phyloP scores from a whole-genome alignment of 2,329 filamentous ascomycete species.

The Epichloe gansuensis region DNA sequence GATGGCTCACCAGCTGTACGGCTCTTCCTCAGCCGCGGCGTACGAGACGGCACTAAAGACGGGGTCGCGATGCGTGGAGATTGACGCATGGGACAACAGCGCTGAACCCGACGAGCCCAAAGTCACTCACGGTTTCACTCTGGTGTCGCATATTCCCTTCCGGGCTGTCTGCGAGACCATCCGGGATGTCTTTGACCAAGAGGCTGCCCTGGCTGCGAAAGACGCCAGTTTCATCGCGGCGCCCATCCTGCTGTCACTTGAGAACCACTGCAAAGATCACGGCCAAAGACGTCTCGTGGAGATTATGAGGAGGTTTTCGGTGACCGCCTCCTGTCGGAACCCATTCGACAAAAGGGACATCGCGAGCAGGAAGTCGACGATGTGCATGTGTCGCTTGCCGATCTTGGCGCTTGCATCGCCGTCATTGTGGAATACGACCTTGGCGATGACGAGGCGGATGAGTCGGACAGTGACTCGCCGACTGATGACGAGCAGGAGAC shows the following conservation, averaged over 20 bases:
- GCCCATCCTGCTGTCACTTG: constrained; percentile 52
- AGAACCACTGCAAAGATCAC: constrained; percentile 51
- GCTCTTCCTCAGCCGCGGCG: constrained; percentile 46
- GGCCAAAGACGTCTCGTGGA: constrained; percentile 50
- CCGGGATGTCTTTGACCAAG: constrained; percentile 47
- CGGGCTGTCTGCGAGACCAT: constrained; percentile 54
- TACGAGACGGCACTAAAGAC: constrained; percentile 51
- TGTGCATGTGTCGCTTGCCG: constrained; percentile 44
- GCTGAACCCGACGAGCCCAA: constrained; percentile 51
- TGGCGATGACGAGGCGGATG: constrained; percentile 19
- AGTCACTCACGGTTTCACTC: constrained; percentile 58
- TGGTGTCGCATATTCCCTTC: constrained; percentile 54
- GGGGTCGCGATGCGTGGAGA: constrained; percentile 59
- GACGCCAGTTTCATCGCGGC: constrained; percentile 31
- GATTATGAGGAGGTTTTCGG: constrained; percentile 56
- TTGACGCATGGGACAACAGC: constrained; percentile 59
- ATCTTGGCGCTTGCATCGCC: constrained; percentile 50
- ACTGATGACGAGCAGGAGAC: constrained; percentile 25
- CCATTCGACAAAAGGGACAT: constrained; percentile 43
- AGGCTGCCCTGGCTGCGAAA: constrained; percentile 30
- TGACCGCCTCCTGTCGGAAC: constrained; percentile 44
- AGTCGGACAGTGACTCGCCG: constrained; percentile 21
- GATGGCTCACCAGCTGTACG: constrained; percentile 56
- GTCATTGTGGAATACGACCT: constrained; percentile 59
- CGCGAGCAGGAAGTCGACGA: constrained; percentile 38